Evolutionary conservation across 306 rosid species (phyloP), one percentile per base, ranked within the genome.

Genomic region (Hylodesmum podocarpum): DNA sequence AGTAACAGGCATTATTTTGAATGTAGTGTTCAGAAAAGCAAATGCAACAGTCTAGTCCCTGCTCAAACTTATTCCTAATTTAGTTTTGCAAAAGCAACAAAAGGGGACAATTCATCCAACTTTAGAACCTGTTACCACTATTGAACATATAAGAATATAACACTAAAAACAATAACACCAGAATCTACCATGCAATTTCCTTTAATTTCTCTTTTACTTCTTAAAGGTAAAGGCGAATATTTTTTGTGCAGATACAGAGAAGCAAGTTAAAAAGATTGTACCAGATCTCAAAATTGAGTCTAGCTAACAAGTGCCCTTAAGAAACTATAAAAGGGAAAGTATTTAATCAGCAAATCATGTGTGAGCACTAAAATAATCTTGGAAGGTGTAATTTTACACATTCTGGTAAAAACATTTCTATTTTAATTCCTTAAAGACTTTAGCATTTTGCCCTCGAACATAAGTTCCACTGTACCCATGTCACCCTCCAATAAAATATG

Each of bases 11-110:
- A 43, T 14, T 4, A 50, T 7, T 72, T 58, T 63, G 55, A 63
- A 39, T 28, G 8, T 18, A 37, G 47, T 28, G 66, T 64, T 63
- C 66, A 63, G 50, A 64, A 79, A 79, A 79, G 62, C 74, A 72
- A 64, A 64, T 80, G 47, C 54, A 66, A 46, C 36, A 66, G 55
- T 65, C 27, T 44, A 66, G 46, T 34, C 11, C 63, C 54, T 21
- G 53, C 41, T 78, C 33, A 24, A 46, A 14, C 29, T 12, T 57
- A 46, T 66, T 54, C 33, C 31, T 25, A 28, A 67, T 28, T 55
- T 33, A 69, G 64, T 49, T 21, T 8, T 77, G 59, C 59, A 54
- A 79, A 59, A 43, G 57, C 43, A 73, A 57, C 44, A 15, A 54
- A 55, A 14, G 21, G 47, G 61, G 21, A 68, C 46, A 72, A 10